Evolutionary conservation across 2,329 filamentous ascomycete species (phyloP).

Genomic region (Chrysosporium queenslandicum): DNA sequence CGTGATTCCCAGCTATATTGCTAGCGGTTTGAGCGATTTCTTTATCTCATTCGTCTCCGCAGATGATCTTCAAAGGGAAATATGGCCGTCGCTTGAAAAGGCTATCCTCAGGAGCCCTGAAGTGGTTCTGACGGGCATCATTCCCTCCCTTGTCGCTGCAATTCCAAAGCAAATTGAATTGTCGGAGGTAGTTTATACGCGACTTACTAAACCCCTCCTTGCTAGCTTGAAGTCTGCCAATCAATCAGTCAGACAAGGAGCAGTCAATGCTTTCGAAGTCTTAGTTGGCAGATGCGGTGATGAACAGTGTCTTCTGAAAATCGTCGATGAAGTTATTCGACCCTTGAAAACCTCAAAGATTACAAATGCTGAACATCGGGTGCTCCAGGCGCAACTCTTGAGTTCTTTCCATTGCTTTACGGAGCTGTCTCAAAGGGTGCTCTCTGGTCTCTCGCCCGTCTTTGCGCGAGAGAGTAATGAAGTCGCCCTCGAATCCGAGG

Average conservation of each 20-base stretch:
- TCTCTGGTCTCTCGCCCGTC: slow-evolving; percentile 55
- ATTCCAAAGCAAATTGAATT: slow-evolving; percentile 65
- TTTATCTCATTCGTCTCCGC: slow-evolving; percentile 63
- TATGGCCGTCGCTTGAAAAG: slow-evolving; percentile 79
- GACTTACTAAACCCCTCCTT: slow-evolving; percentile 76
- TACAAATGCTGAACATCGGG: slow-evolving; percentile 71
- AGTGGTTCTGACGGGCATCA: slow-evolving; percentile 68
- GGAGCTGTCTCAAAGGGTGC: slow-evolving; percentile 56
- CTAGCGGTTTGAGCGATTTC: slow-evolving; percentile 67
- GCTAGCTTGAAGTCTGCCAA: slow-evolving; percentile 89
- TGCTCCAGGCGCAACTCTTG: slow-evolving; percentile 73
- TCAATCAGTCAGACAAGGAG: slow-evolving; percentile 61
- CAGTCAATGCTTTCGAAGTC: slow-evolving; percentile 61
- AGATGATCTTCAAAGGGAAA: slow-evolving; percentile 63
- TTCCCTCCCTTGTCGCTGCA: slow-evolving; percentile 61
- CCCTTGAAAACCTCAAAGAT: slow-evolving; percentile 79
- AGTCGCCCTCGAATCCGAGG: slow-evolving; percentile 64
- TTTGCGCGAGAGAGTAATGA: slow-evolving; percentile 85
- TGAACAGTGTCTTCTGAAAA: slow-evolving; percentile 50
- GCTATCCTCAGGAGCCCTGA: slow-evolving; percentile 81
- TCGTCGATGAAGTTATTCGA: slow-evolving; percentile 65
- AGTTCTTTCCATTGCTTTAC: slow-evolving; percentile 51
- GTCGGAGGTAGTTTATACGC: slow-evolving; percentile 59
- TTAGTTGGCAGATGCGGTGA: slow-evolving; percentile 56
- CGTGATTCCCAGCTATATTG: slow-evolving; percentile 59